A percentile compares a stretch with the other conserved stretches of the same genome.
These are phyloP conservation scores for Copromyces sp. DNA, from an alignment of 495 filamentous ascomycete genomes.

Conservation along the genomic window DNA sequence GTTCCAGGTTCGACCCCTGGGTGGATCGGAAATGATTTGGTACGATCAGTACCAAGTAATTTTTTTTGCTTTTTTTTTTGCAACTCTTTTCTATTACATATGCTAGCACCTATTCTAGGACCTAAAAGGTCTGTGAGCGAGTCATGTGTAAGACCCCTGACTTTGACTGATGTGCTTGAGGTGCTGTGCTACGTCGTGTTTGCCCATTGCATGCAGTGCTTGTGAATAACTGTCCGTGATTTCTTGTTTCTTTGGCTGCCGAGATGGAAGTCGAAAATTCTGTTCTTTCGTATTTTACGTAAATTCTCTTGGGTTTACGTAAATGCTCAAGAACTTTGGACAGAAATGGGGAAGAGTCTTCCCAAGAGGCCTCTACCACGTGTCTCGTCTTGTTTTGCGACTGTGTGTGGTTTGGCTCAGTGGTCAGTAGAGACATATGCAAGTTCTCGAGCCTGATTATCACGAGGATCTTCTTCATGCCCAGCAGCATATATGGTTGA, in stretches of 20 bases:
- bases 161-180: no score
- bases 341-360: not conserved
- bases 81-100: no score
- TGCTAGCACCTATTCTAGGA: no score
- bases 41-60: not conserved
- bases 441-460: no score
- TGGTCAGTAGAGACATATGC: no score
- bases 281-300: not conserved
- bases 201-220: no score
- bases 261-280: not conserved
- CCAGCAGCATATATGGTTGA: not conserved
- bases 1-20: not conserved
- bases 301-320: not conserved
- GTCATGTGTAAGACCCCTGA: not conserved
- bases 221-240: no score
- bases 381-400: not conserved
- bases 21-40: not conserved
- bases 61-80: not conserved
- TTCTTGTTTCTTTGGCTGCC: not conserved
- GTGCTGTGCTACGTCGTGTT: no score
- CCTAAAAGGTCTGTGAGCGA: not conserved
- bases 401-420: not conserved
- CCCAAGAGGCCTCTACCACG: not conserved
- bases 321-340: not conserved
- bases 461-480: no score